Evolutionary conservation across 257 asterid species (phyloP).

Genomic region (Solanum bulbocastanum): DNA sequence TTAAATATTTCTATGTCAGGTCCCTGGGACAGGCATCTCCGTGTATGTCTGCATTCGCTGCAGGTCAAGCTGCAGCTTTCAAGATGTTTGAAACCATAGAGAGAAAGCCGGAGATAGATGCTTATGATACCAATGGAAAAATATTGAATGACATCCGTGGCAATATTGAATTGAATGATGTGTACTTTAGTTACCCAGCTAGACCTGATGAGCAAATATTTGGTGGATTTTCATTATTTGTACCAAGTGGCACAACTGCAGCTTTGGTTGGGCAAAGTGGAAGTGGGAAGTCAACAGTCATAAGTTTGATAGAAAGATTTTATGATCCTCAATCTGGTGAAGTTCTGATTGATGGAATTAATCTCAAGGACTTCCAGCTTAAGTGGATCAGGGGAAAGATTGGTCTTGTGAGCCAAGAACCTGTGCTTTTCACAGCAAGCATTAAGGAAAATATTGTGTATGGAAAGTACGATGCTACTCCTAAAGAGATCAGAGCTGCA

Average conservation of each 20-base stretch:
- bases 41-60: constrained; percentile 68
- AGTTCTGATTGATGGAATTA: constrained; percentile 56
- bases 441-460: constrained; percentile 70
- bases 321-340: constrained; percentile 71
- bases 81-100: constrained; percentile 73
- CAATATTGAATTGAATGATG: constrained; percentile 49
- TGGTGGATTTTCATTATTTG: constrained; percentile 47
- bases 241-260: constrained; percentile 59
- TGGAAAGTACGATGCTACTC: constrained; percentile 62
- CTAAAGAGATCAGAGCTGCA: constrained; percentile 52
- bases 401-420: constrained; percentile 87
- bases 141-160: constrained; percentile 48
- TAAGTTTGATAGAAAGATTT: constrained; percentile 65
- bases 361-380: constrained; percentile 66
- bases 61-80: constrained; percentile 80
- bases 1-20: neutral
- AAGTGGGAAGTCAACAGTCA: constrained; percentile 79
- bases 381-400: constrained; percentile 80
- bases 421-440: constrained; percentile 58
- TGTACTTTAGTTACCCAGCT: constrained; percentile 63
- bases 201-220: constrained; percentile 64
- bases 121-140: constrained; percentile 48
- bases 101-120: constrained; percentile 60
- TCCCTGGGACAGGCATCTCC: constrained; percentile 36
- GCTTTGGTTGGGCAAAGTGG: constrained; percentile 91